phyloP scores from a whole-genome alignment of 441 rosid genomes.

The Biscutella laevigata region DNA sequence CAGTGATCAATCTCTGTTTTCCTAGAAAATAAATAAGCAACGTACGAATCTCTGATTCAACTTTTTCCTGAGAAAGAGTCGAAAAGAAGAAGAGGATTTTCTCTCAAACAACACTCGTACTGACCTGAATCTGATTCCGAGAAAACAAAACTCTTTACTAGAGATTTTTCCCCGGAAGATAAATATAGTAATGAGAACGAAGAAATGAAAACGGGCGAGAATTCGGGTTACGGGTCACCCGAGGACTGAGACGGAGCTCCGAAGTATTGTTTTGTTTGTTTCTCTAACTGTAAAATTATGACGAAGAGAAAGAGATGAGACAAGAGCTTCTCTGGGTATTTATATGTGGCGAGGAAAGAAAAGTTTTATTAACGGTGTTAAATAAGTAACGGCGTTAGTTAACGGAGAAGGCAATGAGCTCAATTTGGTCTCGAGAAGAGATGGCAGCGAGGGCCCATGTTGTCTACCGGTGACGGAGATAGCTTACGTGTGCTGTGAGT shows the following conservation, averaged over 20 bases:
- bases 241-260: constrained; percentile 23
- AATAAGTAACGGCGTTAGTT: constrained; percentile 27
- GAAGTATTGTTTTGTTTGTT: not conserved
- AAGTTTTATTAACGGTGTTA: constrained; percentile 30
- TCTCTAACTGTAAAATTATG: not conserved
- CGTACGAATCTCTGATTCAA: constrained; percentile 14
- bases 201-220: not conserved
- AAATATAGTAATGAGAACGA: not conserved
- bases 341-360: constrained; percentile 21
- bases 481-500: constrained; percentile 37
- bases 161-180: not conserved
- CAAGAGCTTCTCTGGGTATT: constrained; percentile 9
- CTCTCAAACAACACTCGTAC: too few relatives aligned
- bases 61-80: too few relatives aligned
- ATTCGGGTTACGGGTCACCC: constrained; percentile 21
- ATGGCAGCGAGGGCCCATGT: constrained; percentile 33
- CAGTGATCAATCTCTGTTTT: constrained; percentile 18
- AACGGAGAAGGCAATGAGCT: constrained; percentile 29
- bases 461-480: constrained; percentile 36
- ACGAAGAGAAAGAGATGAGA: constrained; percentile 28
- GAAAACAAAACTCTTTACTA: too few relatives aligned
- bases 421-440: constrained; percentile 15
- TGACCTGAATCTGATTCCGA: not conserved
- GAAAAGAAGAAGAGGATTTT: too few relatives aligned
- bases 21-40: not conserved